These are phyloP conservation scores for Aspergillus fischeri DNA, from an alignment of 2,329 filamentous ascomycete genomes.

Conservation along the genomic window DNA sequence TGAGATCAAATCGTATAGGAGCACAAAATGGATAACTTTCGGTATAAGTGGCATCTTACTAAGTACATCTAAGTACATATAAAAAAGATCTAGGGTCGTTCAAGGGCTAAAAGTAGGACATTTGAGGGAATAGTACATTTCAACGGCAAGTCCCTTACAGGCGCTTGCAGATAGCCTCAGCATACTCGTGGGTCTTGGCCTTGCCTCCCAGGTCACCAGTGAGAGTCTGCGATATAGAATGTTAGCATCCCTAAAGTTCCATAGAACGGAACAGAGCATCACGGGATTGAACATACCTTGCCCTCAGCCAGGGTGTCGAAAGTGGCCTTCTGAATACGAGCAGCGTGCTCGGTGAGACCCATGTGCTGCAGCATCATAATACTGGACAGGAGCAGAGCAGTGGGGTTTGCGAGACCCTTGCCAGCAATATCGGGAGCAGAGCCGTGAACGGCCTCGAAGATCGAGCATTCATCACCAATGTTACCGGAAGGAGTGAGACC, in stretches of 20 bases:
- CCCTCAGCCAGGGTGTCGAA: slow-evolving; percentile 95
- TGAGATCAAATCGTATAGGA: slow-evolving; percentile 3
- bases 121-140: slow-evolving; percentile 35
- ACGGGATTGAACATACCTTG: slow-evolving; percentile 54
- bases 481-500: slow-evolving; percentile 96
- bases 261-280: background rate
- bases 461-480: slow-evolving; percentile 98
- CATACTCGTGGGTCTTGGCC: slow-evolving; percentile 93
- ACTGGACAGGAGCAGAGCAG: slow-evolving; percentile 86
- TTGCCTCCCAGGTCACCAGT: slow-evolving; percentile 96
- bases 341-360: slow-evolving; percentile 78
- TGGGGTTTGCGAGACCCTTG: slow-evolving; percentile 95
- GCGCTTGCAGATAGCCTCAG: slow-evolving; percentile 77
- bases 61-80: slow-evolving; percentile 32
- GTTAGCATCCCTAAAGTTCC: slow-evolving; percentile 8
- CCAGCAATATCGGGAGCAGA: slow-evolving; percentile 95
- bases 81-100: slow-evolving; percentile 37
- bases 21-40: slow-evolving; percentile 6
- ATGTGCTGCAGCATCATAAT: slow-evolving; percentile 99
- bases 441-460: slow-evolving; percentile 99
- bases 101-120: slow-evolving; percentile 30
- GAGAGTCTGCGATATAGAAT: slow-evolving; percentile 52
- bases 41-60: slow-evolving; percentile 19
- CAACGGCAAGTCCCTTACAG: slow-evolving; percentile 39
- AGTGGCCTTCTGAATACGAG: slow-evolving; percentile 87